phyloP scores from a whole-genome alignment of 176 grass and related monocot genomes.

The Elaeis guineensis region DNA sequence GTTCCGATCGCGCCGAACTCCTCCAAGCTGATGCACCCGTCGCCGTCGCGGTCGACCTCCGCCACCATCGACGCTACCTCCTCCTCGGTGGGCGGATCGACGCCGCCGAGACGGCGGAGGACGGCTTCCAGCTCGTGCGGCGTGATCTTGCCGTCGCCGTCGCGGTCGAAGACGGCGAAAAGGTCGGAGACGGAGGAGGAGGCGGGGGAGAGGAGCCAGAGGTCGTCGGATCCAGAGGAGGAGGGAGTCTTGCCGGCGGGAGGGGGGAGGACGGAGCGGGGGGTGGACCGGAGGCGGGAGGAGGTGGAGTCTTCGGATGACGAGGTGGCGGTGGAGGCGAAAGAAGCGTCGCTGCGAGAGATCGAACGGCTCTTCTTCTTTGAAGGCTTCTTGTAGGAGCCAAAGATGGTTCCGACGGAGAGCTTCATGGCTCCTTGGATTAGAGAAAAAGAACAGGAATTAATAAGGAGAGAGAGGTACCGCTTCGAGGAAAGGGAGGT shows the following conservation, averaged over 20 bases:
- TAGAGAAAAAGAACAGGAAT: no score
- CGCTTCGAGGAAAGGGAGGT: no score
- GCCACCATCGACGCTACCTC: slow-evolving; percentile 65
- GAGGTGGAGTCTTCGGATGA: slow-evolving; percentile 29
- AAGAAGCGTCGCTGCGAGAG: slow-evolving; percentile 43
- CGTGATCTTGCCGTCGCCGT: slow-evolving; percentile 46
- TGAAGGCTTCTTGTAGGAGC: slow-evolving; percentile 35
- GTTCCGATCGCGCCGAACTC: slow-evolving; percentile 22
- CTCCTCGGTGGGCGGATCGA: slow-evolving; percentile 43
- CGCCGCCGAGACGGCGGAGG: slow-evolving; percentile 50
- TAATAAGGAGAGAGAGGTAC: neutral
- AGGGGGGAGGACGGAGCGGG: slow-evolving; percentile 42
- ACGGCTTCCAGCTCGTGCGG: slow-evolving; percentile 65
- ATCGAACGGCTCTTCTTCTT: slow-evolving; percentile 18
- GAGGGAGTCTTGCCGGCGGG: no score
- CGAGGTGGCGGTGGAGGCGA: slow-evolving; percentile 34
- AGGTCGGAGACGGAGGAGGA: slow-evolving; percentile 3
- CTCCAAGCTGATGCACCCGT: slow-evolving; percentile 30
- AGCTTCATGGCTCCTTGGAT: slow-evolving; percentile 51
- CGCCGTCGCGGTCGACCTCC: slow-evolving; percentile 32
- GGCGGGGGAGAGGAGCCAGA: neutral
- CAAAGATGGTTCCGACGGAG: slow-evolving; percentile 38
- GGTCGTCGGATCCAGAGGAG: no score
- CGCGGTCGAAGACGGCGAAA: slow-evolving; percentile 11
- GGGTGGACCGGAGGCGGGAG: neutral